A percentile compares a stretch with the other conserved stretches of the same genome.
phyloP scores from a whole-genome alignment of 1,284 basidiomycete genomes.

The Mycosarcoma mackinlayi region DNA sequence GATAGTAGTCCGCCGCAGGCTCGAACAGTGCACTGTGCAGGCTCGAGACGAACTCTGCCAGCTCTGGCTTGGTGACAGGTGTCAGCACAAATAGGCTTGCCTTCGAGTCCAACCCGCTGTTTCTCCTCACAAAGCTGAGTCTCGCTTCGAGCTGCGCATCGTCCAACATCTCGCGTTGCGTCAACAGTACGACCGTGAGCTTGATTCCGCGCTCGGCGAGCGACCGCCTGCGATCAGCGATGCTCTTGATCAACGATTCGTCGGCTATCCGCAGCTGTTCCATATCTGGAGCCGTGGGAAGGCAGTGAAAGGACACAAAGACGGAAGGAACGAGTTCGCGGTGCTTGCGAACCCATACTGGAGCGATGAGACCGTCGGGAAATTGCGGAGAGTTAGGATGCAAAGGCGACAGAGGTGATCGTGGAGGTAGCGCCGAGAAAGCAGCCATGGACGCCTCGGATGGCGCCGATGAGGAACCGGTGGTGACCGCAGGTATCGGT shows the following conservation, averaged over 20 bases:
- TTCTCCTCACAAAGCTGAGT: constrained; percentile 84
- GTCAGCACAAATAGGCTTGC: constrained; percentile 94
- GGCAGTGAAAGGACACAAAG: constrained; percentile 86
- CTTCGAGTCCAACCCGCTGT: constrained; percentile 87
- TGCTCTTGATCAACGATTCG: constrained; percentile 74
- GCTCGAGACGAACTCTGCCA: constrained; percentile 72
- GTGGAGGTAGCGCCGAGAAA: constrained; percentile 67
- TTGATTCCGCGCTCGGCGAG: constrained; percentile 89
- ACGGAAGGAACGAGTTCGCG: constrained; percentile 88
- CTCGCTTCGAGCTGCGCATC: constrained; percentile 79
- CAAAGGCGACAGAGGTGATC: constrained; percentile 90
- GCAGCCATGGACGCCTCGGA: constrained; percentile 25
- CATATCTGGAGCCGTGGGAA: constrained; percentile 66
- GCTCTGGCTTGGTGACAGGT: constrained; percentile 80
- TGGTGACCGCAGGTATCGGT: constrained; percentile 22
- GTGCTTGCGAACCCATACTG: constrained; percentile 96
- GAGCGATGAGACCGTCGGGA: constrained; percentile 94
- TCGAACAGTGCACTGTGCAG: constrained; percentile 89
- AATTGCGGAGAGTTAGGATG: constrained; percentile 86
- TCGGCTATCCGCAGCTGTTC: constrained; percentile 72
- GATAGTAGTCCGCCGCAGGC: constrained; percentile 89
- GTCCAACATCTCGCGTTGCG: constrained; percentile 77
- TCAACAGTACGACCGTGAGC: constrained; percentile 92
- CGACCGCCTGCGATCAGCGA: constrained; percentile 80
- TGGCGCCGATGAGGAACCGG: constrained; percentile 61